Conservation (phyloP, 345 rosid species). For the Eucalyptus fibrosa region DNA sequence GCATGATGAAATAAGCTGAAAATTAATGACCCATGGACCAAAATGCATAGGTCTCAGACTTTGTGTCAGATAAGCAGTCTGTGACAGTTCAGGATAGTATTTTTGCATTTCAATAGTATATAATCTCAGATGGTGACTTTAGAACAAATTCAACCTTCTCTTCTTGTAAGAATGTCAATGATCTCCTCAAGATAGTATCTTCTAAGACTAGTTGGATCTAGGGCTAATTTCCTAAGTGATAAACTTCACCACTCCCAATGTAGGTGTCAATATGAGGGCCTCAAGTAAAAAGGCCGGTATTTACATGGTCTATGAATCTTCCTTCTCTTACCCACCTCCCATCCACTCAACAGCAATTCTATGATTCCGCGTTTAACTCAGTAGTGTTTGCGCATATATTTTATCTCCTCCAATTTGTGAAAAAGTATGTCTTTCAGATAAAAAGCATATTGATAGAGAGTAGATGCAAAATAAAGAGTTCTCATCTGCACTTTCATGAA, state of each 20-base stretch:
- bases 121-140: neutral
- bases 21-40: neutral
- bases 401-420: neutral
- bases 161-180: neutral
- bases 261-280: neutral
- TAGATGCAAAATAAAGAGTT: neutral
- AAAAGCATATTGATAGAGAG: neutral
- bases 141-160: neutral
- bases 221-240: neutral
- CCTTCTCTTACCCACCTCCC: neutral
- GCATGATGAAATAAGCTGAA: neutral
- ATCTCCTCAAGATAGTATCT: neutral
- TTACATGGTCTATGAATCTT: neutral
- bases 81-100: neutral
- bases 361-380: neutral
- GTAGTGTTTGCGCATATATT: neutral
- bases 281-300: neutral
- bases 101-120: neutral
- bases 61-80: neutral
- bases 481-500: neutral
- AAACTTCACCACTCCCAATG: neutral
- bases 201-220: neutral
- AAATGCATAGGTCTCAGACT: neutral
- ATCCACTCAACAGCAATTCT: neutral
- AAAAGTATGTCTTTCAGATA: neutral